Evolutionary conservation across 2,329 filamentous ascomycete genomes (phyloP), one percentile per base, ranked within the genome.

Genomic region (Apiospora rasikravindrae): DNA sequence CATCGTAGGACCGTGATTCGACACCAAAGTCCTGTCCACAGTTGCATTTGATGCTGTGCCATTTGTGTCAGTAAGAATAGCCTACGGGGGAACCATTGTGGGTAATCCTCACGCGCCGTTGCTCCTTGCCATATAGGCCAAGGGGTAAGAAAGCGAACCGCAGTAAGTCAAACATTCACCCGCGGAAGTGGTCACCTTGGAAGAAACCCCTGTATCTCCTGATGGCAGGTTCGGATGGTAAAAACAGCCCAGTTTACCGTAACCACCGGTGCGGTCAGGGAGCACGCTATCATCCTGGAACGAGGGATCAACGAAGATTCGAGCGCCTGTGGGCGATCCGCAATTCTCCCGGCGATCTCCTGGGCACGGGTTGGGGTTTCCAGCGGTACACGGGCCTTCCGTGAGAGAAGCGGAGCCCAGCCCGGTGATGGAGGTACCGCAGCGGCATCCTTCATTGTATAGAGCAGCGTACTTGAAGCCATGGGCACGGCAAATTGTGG

Each of bases 281-380:
- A 45, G 11, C n/a, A 67, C 42, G 13, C 44, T 49, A 22, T 71
- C 51, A 7, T 76, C 75, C 3, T 74, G 73, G 73, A 77, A 81
- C 3, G 78, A 77, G 8, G 77, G 76, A 67, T 81, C 80, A 37
- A 76, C 71, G n/a, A 72, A 80, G 53, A 80, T 72, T 11, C 76
- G 73, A 13, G 77, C 77, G 44, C 73, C 73, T 1, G 7, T 7
- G 11, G 66, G 68, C 13, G 78, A 79, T 51, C 80, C 79, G 69
- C 80, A 81, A 33, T 64, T 74, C 70, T 80, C 77, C 24, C 42
- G 51, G 22, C 24, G 33, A 68, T 81, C 79, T 19, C 78, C 80
- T 11, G 24, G 29, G 72, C 80, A 81, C 0, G 66, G 69, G 7
- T 47, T 13, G 22, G 72, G 24, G 71, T 33, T 64, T 42, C 40